phyloP scores from a whole-genome alignment of 2,329 filamentous ascomycete genomes.

The Chlorencoelia australis region DNA sequence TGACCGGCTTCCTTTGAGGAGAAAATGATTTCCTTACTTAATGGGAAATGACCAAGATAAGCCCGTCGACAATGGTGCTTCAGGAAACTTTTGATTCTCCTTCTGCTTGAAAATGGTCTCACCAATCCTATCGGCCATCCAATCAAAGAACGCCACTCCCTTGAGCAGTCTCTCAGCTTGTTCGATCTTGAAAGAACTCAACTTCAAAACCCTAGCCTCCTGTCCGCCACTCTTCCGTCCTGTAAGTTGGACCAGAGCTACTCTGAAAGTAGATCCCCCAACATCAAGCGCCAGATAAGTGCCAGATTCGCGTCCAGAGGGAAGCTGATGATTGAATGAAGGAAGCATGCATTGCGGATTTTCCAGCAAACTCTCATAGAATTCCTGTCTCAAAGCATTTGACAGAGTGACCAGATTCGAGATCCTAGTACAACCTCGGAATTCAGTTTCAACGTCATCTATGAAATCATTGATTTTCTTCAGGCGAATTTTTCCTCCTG shows the following conservation, averaged over 20 bases:
- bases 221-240: constrained; percentile 34
- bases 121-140: constrained; percentile 53
- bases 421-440: constrained; percentile 39
- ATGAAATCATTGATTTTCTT: constrained; percentile 37
- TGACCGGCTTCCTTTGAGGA: constrained; percentile 9
- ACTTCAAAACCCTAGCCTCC: constrained; percentile 43
- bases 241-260: constrained; percentile 51
- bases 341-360: constrained; percentile 53
- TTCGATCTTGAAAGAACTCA: constrained; percentile 46
- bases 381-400: constrained; percentile 42
- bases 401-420: constrained; percentile 35
- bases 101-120: constrained; percentile 42
- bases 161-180: constrained; percentile 44
- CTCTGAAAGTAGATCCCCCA: constrained; percentile 57
- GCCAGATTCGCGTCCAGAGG: constrained; percentile 48
- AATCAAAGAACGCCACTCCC: constrained; percentile 54
- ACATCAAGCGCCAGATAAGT: constrained; percentile 55
- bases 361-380: constrained; percentile 40
- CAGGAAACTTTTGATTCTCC: constrained; percentile 28
- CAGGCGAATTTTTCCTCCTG: background rate
- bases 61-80: constrained; percentile 43
- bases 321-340: constrained; percentile 55
- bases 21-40: constrained; percentile 39
- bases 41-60: constrained; percentile 63
- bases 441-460: constrained; percentile 41